These are phyloP conservation scores for Mycosphaerella arachidis DNA, from an alignment of 2,329 filamentous ascomycete species.

Conservation along the genomic window DNA sequence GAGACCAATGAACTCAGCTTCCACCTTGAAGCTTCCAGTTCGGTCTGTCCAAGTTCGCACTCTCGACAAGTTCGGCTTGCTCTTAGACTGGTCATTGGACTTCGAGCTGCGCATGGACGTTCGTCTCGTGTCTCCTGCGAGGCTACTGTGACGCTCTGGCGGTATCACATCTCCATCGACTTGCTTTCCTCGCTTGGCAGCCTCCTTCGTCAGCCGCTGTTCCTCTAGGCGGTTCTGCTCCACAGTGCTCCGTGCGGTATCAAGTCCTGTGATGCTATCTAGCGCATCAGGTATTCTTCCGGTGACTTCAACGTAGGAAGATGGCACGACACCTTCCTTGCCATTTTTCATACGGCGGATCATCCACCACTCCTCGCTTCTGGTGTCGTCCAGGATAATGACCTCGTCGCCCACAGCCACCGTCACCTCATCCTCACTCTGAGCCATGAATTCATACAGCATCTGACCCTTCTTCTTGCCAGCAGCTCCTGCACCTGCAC, in stretches of 20 bases:
- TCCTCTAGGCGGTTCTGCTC: conserved; percentile 78
- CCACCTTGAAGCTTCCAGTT: conserved; percentile 92
- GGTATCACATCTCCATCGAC: conserved; percentile 61
- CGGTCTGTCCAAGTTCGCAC: conserved; percentile 92
- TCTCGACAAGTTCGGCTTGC: conserved; percentile 78
- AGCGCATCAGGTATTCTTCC: conserved; percentile 56
- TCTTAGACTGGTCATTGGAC: conserved; percentile 55
- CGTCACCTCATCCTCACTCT: conserved; percentile 93
- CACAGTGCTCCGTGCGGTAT: conserved; percentile 62
- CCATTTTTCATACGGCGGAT: conserved; percentile 85
- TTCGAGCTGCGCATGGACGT: conserved; percentile 32
- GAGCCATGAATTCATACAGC: conserved; percentile 93
- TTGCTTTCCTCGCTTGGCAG: conserved; percentile 58
- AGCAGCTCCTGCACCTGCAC: conserved; percentile 54
- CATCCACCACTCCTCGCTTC: conserved; percentile 98
- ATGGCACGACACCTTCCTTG: conserved; percentile 92
- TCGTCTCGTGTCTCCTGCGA: conserved; percentile 45
- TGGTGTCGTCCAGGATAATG: conserved; percentile 78
- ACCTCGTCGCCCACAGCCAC: conserved; percentile 89
- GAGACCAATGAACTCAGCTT: conserved; percentile 90
- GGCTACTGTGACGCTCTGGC: conserved; percentile 74
- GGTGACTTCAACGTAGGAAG: conserved; percentile 89
- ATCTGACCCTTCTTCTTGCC: conserved; percentile 77
- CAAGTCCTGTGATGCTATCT: conserved; percentile 50
- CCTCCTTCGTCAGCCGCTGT: conserved; percentile 75